A percentile compares a stretch with the other conserved stretches of the same genome.
Conservation (phyloP, 441 rosid genomes). For the Hura crepitans region DNA sequence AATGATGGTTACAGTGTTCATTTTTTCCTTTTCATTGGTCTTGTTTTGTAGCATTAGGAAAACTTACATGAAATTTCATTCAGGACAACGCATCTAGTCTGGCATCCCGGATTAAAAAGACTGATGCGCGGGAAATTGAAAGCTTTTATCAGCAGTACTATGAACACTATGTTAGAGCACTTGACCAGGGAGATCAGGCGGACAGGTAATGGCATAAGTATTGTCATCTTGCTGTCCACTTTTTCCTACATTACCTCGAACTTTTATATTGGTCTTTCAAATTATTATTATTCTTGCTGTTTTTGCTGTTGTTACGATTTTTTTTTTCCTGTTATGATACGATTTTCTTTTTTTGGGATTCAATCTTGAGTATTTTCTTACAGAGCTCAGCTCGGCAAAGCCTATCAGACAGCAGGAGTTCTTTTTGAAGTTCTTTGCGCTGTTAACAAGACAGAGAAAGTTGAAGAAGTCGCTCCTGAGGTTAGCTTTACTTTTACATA, state of each 20-base stretch:
- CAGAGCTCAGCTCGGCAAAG: constrained; percentile 98
- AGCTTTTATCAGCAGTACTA: constrained; percentile 93
- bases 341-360: neutral
- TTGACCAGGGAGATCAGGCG: constrained; percentile 94
- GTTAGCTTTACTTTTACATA: constrained; percentile 33
- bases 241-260: neutral
- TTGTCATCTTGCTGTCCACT: constrained; percentile 10
- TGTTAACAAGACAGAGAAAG: constrained; percentile 92
- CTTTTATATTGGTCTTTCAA: neutral
- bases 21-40: neutral
- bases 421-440: constrained; percentile 98
- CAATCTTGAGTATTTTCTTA: constrained; percentile 10
- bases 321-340: neutral
- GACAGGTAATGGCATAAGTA: constrained; percentile 54
- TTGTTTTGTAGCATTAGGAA: neutral
- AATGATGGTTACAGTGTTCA: neutral
- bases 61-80: constrained; percentile 25
- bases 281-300: neutral
- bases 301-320: neutral
- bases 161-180: constrained; percentile 82
- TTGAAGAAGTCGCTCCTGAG: constrained; percentile 99
- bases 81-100: constrained; percentile 97
- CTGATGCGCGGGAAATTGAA: constrained; percentile 94
- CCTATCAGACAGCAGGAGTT: constrained; percentile 96
- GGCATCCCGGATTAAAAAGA: constrained; percentile 86